These are phyloP conservation scores for Thinopyrum elongatum DNA, from an alignment of 176 grass and related monocot genomes.

Conservation along the genomic window DNA sequence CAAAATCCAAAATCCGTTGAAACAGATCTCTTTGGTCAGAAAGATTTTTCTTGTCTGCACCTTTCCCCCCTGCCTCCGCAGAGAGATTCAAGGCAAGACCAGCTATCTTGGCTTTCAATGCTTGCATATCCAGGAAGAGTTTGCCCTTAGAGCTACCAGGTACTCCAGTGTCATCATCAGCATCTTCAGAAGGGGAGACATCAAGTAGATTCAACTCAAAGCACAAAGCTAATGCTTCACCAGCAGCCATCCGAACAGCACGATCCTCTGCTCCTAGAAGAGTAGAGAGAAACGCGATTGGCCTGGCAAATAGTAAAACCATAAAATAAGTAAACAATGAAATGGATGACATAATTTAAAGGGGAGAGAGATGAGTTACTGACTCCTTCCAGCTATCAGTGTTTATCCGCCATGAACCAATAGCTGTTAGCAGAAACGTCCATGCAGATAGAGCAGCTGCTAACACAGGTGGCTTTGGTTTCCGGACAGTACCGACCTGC, in stretches of 20 bases:
- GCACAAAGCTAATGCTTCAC: constrained; percentile 86
- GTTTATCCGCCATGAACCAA: constrained; percentile 83
- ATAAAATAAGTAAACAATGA: not conserved
- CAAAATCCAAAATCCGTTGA: constrained; percentile 79
- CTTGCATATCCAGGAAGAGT: constrained; percentile 79
- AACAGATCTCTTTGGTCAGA: constrained; percentile 89
- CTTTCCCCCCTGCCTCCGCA: constrained; percentile 84
- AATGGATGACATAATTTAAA: not conserved
- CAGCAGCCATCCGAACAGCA: constrained; percentile 90
- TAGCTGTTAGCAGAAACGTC: constrained; percentile 90
- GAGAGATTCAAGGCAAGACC: constrained; percentile 63
- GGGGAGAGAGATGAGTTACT: not conserved
- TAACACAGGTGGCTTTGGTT: constrained; percentile 54
- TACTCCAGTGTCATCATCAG: constrained; percentile 33
- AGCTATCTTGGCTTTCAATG: constrained; percentile 83
- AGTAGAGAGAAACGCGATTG: constrained; percentile 67
- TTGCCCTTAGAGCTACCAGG: constrained; percentile 52
- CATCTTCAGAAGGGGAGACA: constrained; percentile 46
- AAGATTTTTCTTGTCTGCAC: constrained; percentile 96
- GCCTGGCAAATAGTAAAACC: constrained; percentile 39
- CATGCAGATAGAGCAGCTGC: constrained; percentile 86
- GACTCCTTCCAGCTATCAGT: constrained; percentile 94
- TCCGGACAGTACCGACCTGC: constrained; percentile 79
- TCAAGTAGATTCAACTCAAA: constrained; percentile 88
- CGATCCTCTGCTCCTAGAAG: constrained; percentile 81